These are phyloP conservation scores for Hypomyces rosellus DNA, from an alignment of 2,329 filamentous ascomycete genomes.

Conservation along the genomic window DNA sequence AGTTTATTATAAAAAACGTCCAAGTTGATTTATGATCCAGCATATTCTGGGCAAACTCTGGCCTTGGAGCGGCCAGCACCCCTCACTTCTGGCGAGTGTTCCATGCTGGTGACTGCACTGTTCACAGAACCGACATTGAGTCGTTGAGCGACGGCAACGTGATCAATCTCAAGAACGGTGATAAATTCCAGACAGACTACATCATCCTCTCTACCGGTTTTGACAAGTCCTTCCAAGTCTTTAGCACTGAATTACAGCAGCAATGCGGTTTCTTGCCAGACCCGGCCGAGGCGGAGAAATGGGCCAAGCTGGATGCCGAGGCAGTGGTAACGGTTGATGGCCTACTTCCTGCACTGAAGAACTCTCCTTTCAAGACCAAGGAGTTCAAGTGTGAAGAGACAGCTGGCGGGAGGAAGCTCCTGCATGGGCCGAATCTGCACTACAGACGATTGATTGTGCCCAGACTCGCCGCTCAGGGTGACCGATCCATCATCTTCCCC, in stretches of 20 bases:
- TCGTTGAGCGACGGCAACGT: conserved; percentile 13
- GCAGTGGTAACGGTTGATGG: conserved; percentile 15
- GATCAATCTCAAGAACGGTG: conserved; percentile 15
- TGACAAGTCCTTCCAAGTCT: conserved; percentile 17
- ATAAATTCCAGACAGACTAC: conserved; percentile 14
- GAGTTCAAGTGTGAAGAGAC: background rate
- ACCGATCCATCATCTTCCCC: conserved; percentile 26
- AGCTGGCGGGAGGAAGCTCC: conserved; percentile 3
- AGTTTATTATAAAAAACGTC: too few species aligned
- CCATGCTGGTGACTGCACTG: conserved; percentile 22
- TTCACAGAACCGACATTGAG: conserved; percentile 18
- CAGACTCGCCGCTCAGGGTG: conserved; percentile 19
- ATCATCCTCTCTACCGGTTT: conserved; percentile 21
- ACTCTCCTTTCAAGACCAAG: conserved; percentile 5
- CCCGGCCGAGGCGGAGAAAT: conserved; percentile 9
- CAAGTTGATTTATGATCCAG: too few species aligned
- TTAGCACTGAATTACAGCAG: conserved; percentile 15
- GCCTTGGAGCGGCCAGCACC: conserved; percentile 25
- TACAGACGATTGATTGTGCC: conserved; percentile 22
- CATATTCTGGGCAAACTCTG: conserved; percentile 27
- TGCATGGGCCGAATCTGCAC: conserved; percentile 17
- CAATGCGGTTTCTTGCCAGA: conserved; percentile 11
- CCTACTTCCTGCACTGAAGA: conserved; percentile 13
- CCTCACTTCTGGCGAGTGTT: conserved; percentile 28
- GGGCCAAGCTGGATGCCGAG: conserved; percentile 13